Base-by-base conservation (phyloP, 225 moss, liverwort and hornwort species). In the Pleurozium schreberi region DNA sequence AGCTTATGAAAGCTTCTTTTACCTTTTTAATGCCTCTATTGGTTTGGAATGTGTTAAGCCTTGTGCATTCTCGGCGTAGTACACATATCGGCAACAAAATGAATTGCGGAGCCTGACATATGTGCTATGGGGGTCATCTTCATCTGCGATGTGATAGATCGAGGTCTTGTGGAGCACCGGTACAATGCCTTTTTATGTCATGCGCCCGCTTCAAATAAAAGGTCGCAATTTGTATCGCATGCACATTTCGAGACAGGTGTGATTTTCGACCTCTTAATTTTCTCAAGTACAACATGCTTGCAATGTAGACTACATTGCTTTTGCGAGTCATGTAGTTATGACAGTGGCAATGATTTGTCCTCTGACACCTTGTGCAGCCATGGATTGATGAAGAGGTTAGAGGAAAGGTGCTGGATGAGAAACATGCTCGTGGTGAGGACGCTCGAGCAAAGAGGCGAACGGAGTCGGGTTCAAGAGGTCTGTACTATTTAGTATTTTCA, bases 111-210 rank as follows among this genome's bases (percentile, higher is more conserved):
- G 40, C 47, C 81, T 89, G n/a, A 88, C 74, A 6, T 74, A 27
- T 49, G 47, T 88, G 68, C 27, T 85, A 40, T 47, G 55, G 78
- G 58, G 84, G 49, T 87, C 62, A 53, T 73, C 12, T 76, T 28
- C 50, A 45, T 60, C 31, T 85, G 50, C 49, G 16, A 79, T 88
- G 83, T 83, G 27, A 80, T 90, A 98, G 98, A 91, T 97, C 79
- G 98, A 98, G 92, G 97, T 98, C 50, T 66, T 96, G 31, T 97
- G 96, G 96, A 97, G 95, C 91, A 78, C 92, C 69, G 98, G 97
- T 76, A 77, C 52, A 69, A 75, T 67, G 63, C 93, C 95, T 36
- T 91, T 93, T 71, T 86, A 93, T 80, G 74, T 92, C 19, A 93
- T 97, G 97, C 91, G 91, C 49, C 95, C 91, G n/a, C 91, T 98